Conservation (phyloP, 1,139 yeast genomes). For the Debaryomycetaceae sp. region DNA sequence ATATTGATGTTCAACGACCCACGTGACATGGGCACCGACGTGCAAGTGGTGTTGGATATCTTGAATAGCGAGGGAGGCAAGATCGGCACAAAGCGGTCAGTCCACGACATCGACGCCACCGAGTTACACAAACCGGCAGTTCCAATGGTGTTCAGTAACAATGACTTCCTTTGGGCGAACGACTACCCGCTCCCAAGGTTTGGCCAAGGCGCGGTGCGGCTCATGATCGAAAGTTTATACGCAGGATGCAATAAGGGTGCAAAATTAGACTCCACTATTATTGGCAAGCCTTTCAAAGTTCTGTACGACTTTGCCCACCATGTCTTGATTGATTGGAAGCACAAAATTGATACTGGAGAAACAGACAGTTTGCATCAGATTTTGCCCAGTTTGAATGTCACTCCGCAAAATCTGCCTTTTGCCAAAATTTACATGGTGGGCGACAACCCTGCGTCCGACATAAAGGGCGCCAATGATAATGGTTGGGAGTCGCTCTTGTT, state of each 20-base stretch:
- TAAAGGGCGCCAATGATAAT: conserved; percentile 77
- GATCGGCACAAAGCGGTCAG: conserved; percentile 56
- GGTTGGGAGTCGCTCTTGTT: conserved; percentile 89
- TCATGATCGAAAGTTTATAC: conserved; percentile 61
- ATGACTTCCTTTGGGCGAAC: conserved; percentile 89
- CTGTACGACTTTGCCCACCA: conserved; percentile 85
- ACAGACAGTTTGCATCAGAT: conserved; percentile 15
- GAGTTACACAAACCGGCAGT: conserved; percentile 47
- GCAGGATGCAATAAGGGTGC: conserved; percentile 42
- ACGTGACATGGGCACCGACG: conserved; percentile 82
- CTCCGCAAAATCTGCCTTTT: conserved; percentile 42
- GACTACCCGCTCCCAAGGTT: conserved; percentile 75
- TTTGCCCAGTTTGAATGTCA: conserved; percentile 33
- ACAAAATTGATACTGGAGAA: conserved; percentile 23
- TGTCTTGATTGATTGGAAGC: conserved; percentile 58
- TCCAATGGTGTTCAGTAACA: conserved; percentile 82
- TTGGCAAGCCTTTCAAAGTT: conserved; percentile 81
- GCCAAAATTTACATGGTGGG: conserved; percentile 84
- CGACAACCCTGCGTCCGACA: conserved; percentile 92
- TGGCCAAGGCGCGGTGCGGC: conserved; percentile 89
- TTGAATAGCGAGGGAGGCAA: conserved; percentile 61
- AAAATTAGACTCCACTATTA: conserved; percentile 50
- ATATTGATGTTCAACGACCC: conserved; percentile 88
- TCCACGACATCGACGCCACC: conserved; percentile 9
- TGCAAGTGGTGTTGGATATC: conserved; percentile 73